Evolutionary conservation across 2,329 filamentous ascomycete species (phyloP).

Genomic region (Elsinoe necatrix): DNA sequence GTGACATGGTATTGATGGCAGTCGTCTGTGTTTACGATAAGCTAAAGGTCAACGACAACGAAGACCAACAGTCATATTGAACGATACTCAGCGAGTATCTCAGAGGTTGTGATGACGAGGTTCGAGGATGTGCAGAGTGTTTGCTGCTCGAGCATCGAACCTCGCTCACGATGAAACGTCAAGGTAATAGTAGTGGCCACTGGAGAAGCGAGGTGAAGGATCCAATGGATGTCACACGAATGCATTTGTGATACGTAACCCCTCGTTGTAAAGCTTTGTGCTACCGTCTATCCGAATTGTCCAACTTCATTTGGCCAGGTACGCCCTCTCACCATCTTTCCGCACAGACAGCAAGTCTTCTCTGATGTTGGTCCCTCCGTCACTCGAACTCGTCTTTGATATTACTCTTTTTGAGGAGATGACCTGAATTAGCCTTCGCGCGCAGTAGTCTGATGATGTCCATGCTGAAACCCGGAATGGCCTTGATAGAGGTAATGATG

Average conservation of each 20-base stretch:
- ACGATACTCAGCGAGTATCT: no score
- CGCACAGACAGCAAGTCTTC: no score
- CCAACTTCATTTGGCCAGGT: no score
- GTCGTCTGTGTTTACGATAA: not conserved
- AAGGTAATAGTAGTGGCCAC: not conserved
- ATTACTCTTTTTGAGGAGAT: not conserved
- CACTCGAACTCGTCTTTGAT: not conserved
- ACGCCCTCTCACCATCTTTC: no score
- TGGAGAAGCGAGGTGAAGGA: not conserved
- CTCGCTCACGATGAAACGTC: no score
- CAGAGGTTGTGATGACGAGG: no score
- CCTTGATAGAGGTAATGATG: not conserved
- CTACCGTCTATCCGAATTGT: not conserved
- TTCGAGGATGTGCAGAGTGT: not conserved
- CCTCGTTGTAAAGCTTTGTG: not conserved
- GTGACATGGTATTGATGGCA: not conserved
- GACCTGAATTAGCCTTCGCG: not conserved
- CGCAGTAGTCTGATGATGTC: not conserved
- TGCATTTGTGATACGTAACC: not conserved
- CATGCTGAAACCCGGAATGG: not conserved
- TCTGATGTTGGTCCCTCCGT: not conserved
- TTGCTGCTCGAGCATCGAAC: not conserved
- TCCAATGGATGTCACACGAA: not conserved
- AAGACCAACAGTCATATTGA: not conserved
- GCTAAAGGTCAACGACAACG: not conserved